These are phyloP conservation scores for Boletus sp. DNA, from an alignment of 768 basidiomycete species.

Conservation along the genomic window DNA sequence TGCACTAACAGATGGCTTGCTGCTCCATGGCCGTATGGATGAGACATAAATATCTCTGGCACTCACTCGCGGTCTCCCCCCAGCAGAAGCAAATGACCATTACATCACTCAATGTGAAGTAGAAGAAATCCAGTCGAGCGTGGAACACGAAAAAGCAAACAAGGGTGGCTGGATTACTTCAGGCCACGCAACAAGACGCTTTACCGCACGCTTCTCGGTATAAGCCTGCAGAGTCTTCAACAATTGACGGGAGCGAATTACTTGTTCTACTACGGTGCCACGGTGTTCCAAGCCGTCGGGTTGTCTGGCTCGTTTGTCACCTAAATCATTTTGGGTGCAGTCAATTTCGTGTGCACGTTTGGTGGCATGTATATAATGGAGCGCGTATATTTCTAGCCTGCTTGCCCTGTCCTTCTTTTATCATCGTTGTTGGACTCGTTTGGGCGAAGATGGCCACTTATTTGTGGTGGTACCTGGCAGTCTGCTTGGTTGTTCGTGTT, in stretches of 20 bases:
- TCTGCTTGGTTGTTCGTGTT: slow-evolving; percentile 70
- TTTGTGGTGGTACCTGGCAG: slow-evolving; percentile 76
- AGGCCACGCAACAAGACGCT: slow-evolving; percentile 50
- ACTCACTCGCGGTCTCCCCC: slow-evolving; percentile 47
- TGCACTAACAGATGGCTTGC: slow-evolving; percentile 51
- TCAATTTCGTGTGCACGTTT: slow-evolving; percentile 73
- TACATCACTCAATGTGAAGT: slow-evolving; percentile 46
- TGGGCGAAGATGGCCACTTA: slow-evolving; percentile 63
- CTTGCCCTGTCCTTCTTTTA: background rate
- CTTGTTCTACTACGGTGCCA: slow-evolving; percentile 68
- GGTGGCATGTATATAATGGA: slow-evolving; percentile 75
- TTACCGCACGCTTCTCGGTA: slow-evolving; percentile 64
- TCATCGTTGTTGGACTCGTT: slow-evolving; percentile 38
- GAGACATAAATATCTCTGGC: slow-evolving; percentile 51
- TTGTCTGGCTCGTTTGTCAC: slow-evolving; percentile 64
- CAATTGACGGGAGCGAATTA: slow-evolving; percentile 73
- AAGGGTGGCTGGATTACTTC: slow-evolving; percentile 66
- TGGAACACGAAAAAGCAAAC: slow-evolving; percentile 48
- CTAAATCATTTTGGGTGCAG: slow-evolving; percentile 73
- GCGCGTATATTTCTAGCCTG: slow-evolving; percentile 35
- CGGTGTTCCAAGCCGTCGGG: slow-evolving; percentile 66
- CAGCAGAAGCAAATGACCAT: slow-evolving; percentile 38
- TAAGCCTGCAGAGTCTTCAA: slow-evolving; percentile 67
- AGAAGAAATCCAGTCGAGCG: slow-evolving; percentile 52
- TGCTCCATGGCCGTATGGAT: slow-evolving; percentile 42